Evolutionary conservation across 805 yeast genomes (phyloP).

Genomic region (Pichia membranifaciens): DNA sequence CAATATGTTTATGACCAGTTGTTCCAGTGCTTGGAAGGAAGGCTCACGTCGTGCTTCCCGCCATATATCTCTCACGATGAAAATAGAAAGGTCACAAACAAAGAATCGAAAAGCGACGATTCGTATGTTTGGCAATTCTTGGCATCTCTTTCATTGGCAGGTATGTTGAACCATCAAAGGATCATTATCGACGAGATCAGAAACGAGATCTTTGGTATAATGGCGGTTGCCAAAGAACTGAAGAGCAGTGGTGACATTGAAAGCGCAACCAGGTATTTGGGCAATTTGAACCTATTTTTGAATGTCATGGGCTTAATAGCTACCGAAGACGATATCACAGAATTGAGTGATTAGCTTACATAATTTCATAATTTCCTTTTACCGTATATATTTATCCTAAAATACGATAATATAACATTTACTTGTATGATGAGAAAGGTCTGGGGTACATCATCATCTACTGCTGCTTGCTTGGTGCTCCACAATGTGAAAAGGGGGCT

Average conservation of each 20-base stretch:
- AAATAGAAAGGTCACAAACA: constrained; percentile 30
- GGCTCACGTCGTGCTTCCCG: constrained; percentile 76
- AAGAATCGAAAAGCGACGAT: constrained; percentile 45
- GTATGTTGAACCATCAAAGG: constrained; percentile 85
- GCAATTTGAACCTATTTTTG: constrained; percentile 82
- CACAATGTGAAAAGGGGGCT: too few species aligned
- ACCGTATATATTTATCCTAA: too few species aligned
- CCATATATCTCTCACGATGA: constrained; percentile 41
- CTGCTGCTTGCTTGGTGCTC: too few species aligned
- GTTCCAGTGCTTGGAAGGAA: constrained; percentile 73
- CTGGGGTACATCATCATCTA: too few species aligned
- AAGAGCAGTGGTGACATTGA: constrained; percentile 34
- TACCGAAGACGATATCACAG: constrained; percentile 81
- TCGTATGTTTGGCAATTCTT: constrained; percentile 94
- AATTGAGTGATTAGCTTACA: constrained; percentile 36
- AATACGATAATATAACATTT: too few species aligned
- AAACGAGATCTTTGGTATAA: constrained; percentile 85
- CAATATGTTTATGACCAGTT: constrained; percentile 72
- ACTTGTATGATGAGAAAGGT: too few species aligned
- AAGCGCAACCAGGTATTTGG: constrained; percentile 49
- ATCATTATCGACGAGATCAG: constrained; percentile 90
- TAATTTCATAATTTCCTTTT: not conserved
- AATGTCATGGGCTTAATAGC: constrained; percentile 96
- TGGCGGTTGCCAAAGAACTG: constrained; percentile 61
- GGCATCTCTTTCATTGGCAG: constrained; percentile 89